Evolutionary conservation across 768 basidiomycete species (phyloP), one percentile per base, ranked within the genome.

Genomic region (Sporobolomyces pararoseus): DNA sequence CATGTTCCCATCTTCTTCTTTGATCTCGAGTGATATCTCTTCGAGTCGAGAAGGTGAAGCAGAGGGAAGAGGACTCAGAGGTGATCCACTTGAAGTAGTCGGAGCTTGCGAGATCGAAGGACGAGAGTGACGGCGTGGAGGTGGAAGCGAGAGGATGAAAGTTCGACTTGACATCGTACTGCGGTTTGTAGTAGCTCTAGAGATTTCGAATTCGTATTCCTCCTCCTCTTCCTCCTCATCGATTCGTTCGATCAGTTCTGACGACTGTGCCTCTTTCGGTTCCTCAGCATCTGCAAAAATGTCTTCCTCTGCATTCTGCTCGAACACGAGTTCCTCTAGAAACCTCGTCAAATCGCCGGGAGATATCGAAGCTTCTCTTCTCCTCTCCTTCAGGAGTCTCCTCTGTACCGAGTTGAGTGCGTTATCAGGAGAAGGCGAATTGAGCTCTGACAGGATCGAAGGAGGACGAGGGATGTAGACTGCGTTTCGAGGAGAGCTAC

Each of bases 331-430:
- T 27, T 59, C 58, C 16, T 59, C 58, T 6, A 59, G 58, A n/a
- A 46, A 59, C 42, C 25, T 42, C 39, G 58, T 59, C 58, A 59
- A 46, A 59, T 59, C 58, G 5, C 58, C 58, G 5, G 42, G 58
- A 17, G 39, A 27, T 3, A 44, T 25, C 39, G 42, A 46, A 23
- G 53, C 32, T 25, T 37, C 54, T 32, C 37, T 12, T n/a, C 37
- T 58, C 31, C 32, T 37, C 17, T 42, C 17, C 54, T 34, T 14
- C 7, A 13, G 54, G 35, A 42, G 14, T 34, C 19, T 34, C 37
- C 37, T 42, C 31, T 29, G 6, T 19, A 7, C 14, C 54, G 35
- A 55, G 21, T n/a, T 55, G 12, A 6, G 10, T 23, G 23, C 12
- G 21, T 21, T 47, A 7, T 14, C 13, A 13, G 46, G 21, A 47